Evolutionary conservation across 1,284 basidiomycete species (phyloP), one percentile per base, ranked within the genome.

Genomic region (Porphyrellus sp.): DNA sequence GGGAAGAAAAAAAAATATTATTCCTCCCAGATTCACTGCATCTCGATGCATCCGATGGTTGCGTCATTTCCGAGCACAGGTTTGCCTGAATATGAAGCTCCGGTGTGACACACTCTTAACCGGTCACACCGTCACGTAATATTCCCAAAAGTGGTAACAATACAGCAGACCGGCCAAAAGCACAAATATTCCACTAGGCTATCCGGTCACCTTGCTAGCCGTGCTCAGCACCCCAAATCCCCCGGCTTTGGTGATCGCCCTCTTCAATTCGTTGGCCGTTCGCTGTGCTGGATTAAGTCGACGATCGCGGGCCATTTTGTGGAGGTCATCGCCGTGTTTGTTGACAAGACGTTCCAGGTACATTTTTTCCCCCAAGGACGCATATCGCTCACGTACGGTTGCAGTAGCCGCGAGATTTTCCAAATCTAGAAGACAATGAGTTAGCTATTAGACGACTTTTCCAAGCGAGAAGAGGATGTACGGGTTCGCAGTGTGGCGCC

Each of bases 251-350:
- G 63, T 69, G 52, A 89, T 72, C 34, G 82, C 83, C 64, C 82
- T 75, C 59, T 67, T 78, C 64, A 99, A 74, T 73, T 95, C 85
- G 16, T 93, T 95, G 33, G 77, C 79, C 5, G 94, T 98, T 68
- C 88, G 85, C 73, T 98, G 96, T 72, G 86, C 86, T 21, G 82
- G 72, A 67, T 99, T 98, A 56, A 89, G 70, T 69, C 79, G 86
- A 58, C 82, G 73, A 73, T 98, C 95, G 58, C 77, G 77, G 11
- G 85, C 83, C 93, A 97, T 97, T 35, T 72, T 76, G 24, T 82
- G 79, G 18, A 85, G 73, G 71, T 98, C 88, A 34, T 77, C 73
- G 0, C 86, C 89, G 72, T 98, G 77, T 68, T 82, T 86, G 35
- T 71, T 67, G 11, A 93, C 81, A 30, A 98, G 77, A 34, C 79